Base-by-base conservation (phyloP, 2,329 filamentous ascomycete species). In the Colletotrichum orbiculare region DNA sequence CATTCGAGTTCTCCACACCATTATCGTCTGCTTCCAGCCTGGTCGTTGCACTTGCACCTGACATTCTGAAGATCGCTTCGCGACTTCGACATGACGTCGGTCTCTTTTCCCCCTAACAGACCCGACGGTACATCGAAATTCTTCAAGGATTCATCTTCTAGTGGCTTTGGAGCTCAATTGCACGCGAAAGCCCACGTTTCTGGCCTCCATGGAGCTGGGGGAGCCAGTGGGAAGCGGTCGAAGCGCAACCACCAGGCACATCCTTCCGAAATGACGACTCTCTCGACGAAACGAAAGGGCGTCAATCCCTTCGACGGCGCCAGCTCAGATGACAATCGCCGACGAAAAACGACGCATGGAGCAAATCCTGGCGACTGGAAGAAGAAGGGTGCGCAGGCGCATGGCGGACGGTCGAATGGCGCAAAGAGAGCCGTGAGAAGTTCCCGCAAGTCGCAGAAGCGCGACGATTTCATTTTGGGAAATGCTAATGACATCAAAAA, bases 151-250 rank as follows among this genome's bases (percentile, higher is more conserved):
- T 57, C 60, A 41, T 60, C 54, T 35, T 50, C 54, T 6, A 49
- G 64, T n/a, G 64, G 54, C 41, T 66, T 66, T 38, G 50, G 54
- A 54, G 34, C 48, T 17, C 48, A 42, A 41, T 46, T 49, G 42
- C 12, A 45, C 54, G 42, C 25, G 53, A 25, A 15, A 33, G 38
- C 64, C 15, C 35, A 64, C 54, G 25, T 74, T 66, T 78, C 76
- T 69, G 75, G 73, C 63, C 54, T 71, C 68, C 71, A 72, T 71
- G 70, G 71, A 70, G 71, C 73, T 66, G 67, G 72, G 64, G 71
- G 72, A 63, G 67, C 71, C 66, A 71, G 71, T 64, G 69, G 71
- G 43, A 72, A 70, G 58, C 64, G 68, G 62, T 58, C 67, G 42
- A 74, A 73, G 53, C 71, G 73, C 59, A 72, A 68, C 43, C 67